phyloP scores from a whole-genome alignment of 2,329 filamentous ascomycete species.

The Zymoseptoria crescenta region DNA sequence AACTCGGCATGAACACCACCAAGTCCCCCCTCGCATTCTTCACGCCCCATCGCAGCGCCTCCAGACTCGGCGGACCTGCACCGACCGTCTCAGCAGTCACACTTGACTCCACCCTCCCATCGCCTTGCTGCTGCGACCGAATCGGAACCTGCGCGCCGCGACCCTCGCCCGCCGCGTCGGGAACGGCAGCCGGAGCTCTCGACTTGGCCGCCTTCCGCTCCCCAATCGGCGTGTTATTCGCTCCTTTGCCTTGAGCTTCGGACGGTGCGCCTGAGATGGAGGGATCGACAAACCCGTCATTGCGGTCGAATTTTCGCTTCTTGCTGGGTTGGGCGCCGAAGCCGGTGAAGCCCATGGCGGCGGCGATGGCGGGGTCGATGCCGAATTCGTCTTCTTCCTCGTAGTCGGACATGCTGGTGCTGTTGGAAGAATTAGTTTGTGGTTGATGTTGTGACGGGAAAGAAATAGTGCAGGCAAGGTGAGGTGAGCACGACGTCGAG shows the following conservation, averaged over 20 bases:
- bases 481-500: neutral
- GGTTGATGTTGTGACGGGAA: neutral
- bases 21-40: conserved; percentile 51
- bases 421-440: neutral
- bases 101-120: neutral
- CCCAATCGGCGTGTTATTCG: conserved; percentile 22
- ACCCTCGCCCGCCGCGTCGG: neutral
- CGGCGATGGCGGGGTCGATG: conserved; percentile 52
- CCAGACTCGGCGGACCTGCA: conserved; percentile 22
- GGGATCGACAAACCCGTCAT: conserved; percentile 43
- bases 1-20: conserved; percentile 61
- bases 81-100: neutral
- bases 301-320: conserved; percentile 58
- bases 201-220: neutral
- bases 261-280: conserved; percentile 22
- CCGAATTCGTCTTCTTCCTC: conserved; percentile 29
- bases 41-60: conserved; percentile 34
- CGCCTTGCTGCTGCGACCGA: neutral
- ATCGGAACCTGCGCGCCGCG: neutral
- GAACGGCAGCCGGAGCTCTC: neutral
- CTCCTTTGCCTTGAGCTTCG: conserved; percentile 29
- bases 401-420: neutral
- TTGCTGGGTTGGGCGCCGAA: conserved; percentile 57
- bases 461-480: neutral
- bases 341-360: conserved; percentile 64